Evolutionary conservation across 352 stramenopile genomes (phyloP).

Genomic region (Globisporangium lucens): DNA sequence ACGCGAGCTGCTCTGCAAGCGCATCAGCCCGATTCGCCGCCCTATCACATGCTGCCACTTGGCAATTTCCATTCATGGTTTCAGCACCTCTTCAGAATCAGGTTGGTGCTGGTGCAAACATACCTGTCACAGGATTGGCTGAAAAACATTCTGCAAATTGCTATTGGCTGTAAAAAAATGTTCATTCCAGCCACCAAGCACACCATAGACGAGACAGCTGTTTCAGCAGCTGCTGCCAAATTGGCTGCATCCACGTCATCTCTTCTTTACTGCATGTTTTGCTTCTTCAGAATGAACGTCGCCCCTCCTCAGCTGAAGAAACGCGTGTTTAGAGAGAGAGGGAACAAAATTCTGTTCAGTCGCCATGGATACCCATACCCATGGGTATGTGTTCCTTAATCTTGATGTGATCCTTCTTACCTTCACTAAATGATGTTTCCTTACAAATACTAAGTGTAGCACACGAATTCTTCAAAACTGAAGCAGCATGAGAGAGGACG

Average conservation of each 20-base stretch:
- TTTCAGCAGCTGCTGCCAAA: not conserved
- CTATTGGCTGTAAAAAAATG: not conserved
- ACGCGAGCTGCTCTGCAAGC: not conserved
- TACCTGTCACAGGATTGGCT: not conserved
- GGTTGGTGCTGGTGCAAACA: not conserved
- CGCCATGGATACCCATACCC: no score
- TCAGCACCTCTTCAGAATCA: not conserved
- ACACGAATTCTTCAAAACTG: no score
- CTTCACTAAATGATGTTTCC: no score
- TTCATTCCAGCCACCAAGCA: not conserved
- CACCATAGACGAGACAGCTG: slow-evolving; percentile 7
- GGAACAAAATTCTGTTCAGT: not conserved
- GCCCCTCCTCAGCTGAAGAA: slow-evolving; percentile 3
- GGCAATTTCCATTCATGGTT: not conserved
- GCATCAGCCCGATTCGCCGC: not conserved
- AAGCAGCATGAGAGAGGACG: no score
- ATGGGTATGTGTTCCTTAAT: no score
- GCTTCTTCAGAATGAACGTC: not conserved
- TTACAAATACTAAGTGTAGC: no score
- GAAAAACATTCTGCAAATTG: not conserved
- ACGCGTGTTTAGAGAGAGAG: slow-evolving; percentile 12
- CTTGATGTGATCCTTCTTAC: no score
- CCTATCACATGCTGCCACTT: not conserved
- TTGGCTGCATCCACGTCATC: slow-evolving; percentile 6
- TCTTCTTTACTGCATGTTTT: not conserved